phyloP scores from a whole-genome alignment of 2,329 filamentous ascomycete species.

The Aspergillus ruber region DNA sequence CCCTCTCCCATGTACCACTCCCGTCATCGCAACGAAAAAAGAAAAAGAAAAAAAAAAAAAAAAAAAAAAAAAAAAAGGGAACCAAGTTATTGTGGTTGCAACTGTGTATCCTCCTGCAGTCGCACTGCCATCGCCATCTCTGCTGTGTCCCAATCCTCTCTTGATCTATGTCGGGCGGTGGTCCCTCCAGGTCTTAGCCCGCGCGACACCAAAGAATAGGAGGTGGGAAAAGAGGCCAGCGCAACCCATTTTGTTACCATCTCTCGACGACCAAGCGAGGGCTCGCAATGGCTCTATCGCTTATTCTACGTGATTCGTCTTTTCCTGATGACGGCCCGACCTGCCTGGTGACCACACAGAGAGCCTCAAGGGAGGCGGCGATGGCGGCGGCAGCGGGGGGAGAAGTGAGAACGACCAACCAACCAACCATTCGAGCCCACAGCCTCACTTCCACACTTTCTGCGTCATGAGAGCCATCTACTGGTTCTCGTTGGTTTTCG shows the following conservation, averaged over 20 bases:
- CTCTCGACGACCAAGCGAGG: background rate
- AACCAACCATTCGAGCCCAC: background rate
- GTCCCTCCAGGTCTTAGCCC: background rate
- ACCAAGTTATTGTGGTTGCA: background rate
- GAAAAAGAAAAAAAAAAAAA: background rate
- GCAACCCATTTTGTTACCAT: background rate
- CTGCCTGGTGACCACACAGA: background rate
- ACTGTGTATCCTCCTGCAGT: background rate
- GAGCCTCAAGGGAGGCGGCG: background rate
- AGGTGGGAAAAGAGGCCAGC: background rate
- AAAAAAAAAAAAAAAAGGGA: background rate
- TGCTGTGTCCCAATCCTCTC: background rate
- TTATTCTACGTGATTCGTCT: background rate
- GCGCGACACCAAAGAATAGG: background rate
- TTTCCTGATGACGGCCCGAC: background rate
- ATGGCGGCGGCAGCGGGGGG: background rate
- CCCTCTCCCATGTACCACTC: slow-evolving; percentile 5
- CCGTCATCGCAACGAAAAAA: background rate
- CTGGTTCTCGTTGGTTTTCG: background rate
- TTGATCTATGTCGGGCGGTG: background rate
- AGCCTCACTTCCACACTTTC: background rate
- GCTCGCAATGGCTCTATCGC: background rate
- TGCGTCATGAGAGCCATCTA: background rate
- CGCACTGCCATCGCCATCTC: background rate
- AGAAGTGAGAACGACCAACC: background rate